Percentiles rank a stretch among this genome's conserved stretches.
phyloP scores from a whole-genome alignment of 148 eudicot species.

The Agrostemma githago region DNA sequence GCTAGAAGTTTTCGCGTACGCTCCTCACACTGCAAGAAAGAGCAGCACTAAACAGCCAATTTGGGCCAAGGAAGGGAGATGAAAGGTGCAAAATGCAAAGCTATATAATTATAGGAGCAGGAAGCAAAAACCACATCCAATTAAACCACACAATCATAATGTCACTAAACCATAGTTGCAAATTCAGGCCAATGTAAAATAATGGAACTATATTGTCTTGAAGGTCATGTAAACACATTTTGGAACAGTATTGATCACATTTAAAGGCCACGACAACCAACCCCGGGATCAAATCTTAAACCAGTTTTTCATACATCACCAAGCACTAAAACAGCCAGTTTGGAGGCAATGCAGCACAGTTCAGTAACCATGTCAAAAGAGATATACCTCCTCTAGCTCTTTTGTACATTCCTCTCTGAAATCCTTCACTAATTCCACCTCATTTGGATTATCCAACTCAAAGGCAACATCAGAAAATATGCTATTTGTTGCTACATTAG shows the following conservation, averaged over 20 bases:
- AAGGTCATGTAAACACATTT: neutral
- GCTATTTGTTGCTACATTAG: constrained; percentile 23
- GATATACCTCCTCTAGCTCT: constrained; percentile 71
- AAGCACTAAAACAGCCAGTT: neutral
- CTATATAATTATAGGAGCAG: neutral
- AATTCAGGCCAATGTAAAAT: neutral
- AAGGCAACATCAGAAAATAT: constrained; percentile 43
- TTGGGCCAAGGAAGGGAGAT: neutral
- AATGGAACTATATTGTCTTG: neutral
- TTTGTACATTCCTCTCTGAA: constrained; percentile 72
- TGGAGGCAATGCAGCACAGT: neutral
- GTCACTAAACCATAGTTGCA: neutral
- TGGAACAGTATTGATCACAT: neutral
- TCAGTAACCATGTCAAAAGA: neutral
- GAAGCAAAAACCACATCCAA: constrained; percentile 7
- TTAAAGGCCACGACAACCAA: neutral
- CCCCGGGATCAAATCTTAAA: neutral
- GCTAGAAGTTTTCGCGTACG: constrained; percentile 88
- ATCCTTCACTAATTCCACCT: constrained; percentile 51
- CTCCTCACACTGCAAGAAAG: constrained; percentile 70
- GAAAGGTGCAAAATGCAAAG: neutral
- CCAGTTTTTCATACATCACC: neutral
- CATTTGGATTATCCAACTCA: constrained; percentile 48
- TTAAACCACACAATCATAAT: neutral
- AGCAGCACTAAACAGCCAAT: neutral